phyloP scores from a whole-genome alignment of 2,329 filamentous ascomycete genomes.

The Diaporthe sp. region DNA sequence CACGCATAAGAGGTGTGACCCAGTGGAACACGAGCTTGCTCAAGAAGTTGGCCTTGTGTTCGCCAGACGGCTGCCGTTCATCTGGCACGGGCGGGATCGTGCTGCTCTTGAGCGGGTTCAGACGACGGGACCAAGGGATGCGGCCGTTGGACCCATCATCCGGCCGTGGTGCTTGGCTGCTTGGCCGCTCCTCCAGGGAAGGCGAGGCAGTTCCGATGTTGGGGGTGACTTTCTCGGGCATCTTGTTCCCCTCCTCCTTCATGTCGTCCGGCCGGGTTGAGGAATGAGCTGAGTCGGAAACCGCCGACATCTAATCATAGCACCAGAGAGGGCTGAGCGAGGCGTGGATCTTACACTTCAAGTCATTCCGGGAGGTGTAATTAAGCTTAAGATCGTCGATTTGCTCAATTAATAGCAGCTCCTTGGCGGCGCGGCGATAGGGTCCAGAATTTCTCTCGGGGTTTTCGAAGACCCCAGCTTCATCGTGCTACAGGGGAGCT shows the following conservation, averaged over 20 bases:
- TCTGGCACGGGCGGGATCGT: constrained; percentile 67
- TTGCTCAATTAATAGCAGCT: constrained; percentile 1
- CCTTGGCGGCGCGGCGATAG: background rate
- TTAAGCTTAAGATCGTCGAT: constrained; percentile 27
- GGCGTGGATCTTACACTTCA: constrained; percentile 8
- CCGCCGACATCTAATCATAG: constrained; percentile 20
- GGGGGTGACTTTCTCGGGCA: background rate
- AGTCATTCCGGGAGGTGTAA: background rate
- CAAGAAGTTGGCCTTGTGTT: constrained; percentile 80
- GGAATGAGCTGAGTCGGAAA: background rate
- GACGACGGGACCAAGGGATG: constrained; percentile 71
- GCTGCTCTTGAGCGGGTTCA: constrained; percentile 75
- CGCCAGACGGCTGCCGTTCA: constrained; percentile 69
- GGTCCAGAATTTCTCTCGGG: background rate
- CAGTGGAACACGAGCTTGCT: constrained; percentile 87
- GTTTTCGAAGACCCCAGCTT: constrained; percentile 3
- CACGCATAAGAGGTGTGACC: constrained; percentile 87
- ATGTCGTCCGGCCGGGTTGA: background rate
- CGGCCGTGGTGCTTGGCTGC: background rate
- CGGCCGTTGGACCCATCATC: background rate
- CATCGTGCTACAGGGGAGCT: background rate
- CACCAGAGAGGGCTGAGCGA: background rate
- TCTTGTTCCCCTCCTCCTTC: background rate
- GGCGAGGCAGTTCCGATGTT: constrained; percentile 7
- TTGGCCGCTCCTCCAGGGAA: constrained; percentile 5